Conservation (phyloP, 2,329 filamentous ascomycete species). For the Phaeophleospora eucalypticola region DNA sequence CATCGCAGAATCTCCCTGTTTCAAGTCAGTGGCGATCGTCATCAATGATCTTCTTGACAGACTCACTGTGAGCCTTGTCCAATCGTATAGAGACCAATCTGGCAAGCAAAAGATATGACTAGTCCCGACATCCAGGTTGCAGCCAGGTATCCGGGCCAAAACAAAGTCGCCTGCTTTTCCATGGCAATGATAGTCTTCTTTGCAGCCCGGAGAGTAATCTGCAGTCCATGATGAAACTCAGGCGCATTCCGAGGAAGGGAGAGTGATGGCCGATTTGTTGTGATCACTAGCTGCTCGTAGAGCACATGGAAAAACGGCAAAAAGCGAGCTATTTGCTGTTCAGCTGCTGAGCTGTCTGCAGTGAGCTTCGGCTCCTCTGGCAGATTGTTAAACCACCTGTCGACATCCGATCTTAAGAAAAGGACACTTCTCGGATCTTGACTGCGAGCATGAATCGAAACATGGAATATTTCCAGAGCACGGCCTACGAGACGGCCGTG, state of each 20-base stretch:
- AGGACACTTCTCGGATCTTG: slow-evolving; percentile 19
- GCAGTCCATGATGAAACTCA: slow-evolving; percentile 33
- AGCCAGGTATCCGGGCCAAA: slow-evolving; percentile 36
- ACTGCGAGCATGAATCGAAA: slow-evolving; percentile 18
- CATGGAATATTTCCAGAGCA: slow-evolving; percentile 23
- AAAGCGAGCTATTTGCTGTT: slow-evolving; percentile 19
- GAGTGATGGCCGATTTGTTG: slow-evolving; percentile 35
- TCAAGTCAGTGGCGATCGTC: neutral
- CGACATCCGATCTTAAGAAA: slow-evolving; percentile 22
- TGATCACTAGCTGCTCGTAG: slow-evolving; percentile 34
- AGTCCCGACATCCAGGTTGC: slow-evolving; percentile 39
- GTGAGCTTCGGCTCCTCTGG: slow-evolving; percentile 18
- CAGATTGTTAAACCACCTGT: slow-evolving; percentile 25
- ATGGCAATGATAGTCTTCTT: slow-evolving; percentile 30
- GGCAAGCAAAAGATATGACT: slow-evolving; percentile 34
- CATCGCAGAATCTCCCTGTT: slow-evolving; percentile 19
- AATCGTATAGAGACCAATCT: slow-evolving; percentile 30
- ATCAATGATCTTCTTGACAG: neutral
- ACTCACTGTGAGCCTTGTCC: slow-evolving; percentile 21
- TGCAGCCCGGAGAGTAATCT: slow-evolving; percentile 30
- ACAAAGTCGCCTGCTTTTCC: slow-evolving; percentile 19
- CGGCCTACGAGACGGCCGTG: slow-evolving; percentile 22
- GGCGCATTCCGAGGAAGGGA: slow-evolving; percentile 29
- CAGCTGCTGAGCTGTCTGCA: slow-evolving; percentile 14
- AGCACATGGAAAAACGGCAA: slow-evolving; percentile 31